phyloP scores from a whole-genome alignment of 768 basidiomycete species.

The Pholiota conissans region DNA sequence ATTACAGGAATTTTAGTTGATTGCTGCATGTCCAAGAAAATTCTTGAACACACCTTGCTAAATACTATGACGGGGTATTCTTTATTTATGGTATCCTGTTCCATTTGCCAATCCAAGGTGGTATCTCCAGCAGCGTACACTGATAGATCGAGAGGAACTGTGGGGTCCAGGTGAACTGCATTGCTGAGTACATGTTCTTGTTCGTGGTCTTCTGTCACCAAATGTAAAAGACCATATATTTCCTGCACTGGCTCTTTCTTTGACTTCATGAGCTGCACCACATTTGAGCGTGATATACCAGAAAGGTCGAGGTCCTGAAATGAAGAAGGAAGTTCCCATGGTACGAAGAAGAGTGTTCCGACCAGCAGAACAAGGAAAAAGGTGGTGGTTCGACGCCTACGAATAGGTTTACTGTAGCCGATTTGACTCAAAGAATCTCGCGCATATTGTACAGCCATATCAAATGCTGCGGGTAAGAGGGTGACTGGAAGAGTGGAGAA shows the following conservation, averaged over 20 bases:
- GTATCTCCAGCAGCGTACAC: slow-evolving; percentile 54
- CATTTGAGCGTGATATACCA: slow-evolving; percentile 38
- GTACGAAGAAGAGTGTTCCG: slow-evolving; percentile 37
- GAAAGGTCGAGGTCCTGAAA: slow-evolving; percentile 32
- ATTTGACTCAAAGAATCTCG: slow-evolving; percentile 12
- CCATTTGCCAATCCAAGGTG: slow-evolving; percentile 42
- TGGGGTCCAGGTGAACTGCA: slow-evolving; percentile 43
- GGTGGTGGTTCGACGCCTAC: slow-evolving; percentile 50
- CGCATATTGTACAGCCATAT: slow-evolving; percentile 16
- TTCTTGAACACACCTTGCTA: slow-evolving; percentile 60
- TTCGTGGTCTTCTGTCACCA: slow-evolving; percentile 51
- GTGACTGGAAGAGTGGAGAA: too few relatives aligned
- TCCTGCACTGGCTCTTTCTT: slow-evolving; percentile 44
- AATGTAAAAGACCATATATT: slow-evolving; percentile 70
- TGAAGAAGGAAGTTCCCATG: slow-evolving; percentile 40
- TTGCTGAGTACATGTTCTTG: slow-evolving; percentile 40
- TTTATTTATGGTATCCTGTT: slow-evolving; percentile 41
- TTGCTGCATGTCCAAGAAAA: neutral
- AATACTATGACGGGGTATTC: slow-evolving; percentile 73
- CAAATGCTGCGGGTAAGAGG: neutral
- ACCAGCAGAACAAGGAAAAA: slow-evolving; percentile 33
- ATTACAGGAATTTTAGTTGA: neutral
- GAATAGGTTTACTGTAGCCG: slow-evolving; percentile 21
- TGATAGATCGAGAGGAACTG: slow-evolving; percentile 45
- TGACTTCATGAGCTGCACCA: slow-evolving; percentile 37